Percentiles rank a stretch among this genome's conserved stretches.
These are phyloP conservation scores for Striga asiatica DNA, from an alignment of 257 asterid genomes.

Conservation along the genomic window DNA sequence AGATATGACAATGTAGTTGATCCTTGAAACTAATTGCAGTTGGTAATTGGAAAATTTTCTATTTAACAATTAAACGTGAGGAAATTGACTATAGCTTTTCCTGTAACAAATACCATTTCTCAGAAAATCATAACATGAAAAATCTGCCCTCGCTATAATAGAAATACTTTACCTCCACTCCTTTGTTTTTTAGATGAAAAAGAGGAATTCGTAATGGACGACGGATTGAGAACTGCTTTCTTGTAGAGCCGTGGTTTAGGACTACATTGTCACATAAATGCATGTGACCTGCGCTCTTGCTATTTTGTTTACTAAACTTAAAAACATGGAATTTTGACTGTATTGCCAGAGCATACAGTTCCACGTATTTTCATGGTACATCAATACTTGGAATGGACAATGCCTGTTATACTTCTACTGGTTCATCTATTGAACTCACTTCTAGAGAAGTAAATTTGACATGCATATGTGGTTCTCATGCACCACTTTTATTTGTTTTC, in stretches of 20 bases:
- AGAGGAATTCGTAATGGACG: neutral
- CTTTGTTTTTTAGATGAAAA: neutral
- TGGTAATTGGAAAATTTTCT: neutral
- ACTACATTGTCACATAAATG: neutral
- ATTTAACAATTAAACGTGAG: too few species aligned
- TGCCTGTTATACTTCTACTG: neutral
- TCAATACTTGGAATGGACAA: neutral
- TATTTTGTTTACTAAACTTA: neutral
- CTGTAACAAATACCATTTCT: too few species aligned
- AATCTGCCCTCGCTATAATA: neutral
- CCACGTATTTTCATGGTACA: neutral
- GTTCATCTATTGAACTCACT: neutral
- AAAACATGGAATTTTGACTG: neutral
- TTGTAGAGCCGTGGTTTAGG: neutral
- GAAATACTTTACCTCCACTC: neutral
- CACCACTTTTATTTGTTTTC: slow-evolving; percentile 16
- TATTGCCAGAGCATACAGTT: neutral
- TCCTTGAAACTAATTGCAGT: neutral
- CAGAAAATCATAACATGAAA: too few species aligned
- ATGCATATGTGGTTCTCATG: slow-evolving; percentile 7
- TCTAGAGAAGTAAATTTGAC: neutral
- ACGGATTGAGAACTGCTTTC: neutral
- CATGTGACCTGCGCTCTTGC: neutral
- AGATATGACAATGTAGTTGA: neutral
- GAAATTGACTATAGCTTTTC: too few species aligned